Base-by-base conservation (phyloP, 108 stramenopile genomes). In the Cylindrotheca fusiformis region DNA sequence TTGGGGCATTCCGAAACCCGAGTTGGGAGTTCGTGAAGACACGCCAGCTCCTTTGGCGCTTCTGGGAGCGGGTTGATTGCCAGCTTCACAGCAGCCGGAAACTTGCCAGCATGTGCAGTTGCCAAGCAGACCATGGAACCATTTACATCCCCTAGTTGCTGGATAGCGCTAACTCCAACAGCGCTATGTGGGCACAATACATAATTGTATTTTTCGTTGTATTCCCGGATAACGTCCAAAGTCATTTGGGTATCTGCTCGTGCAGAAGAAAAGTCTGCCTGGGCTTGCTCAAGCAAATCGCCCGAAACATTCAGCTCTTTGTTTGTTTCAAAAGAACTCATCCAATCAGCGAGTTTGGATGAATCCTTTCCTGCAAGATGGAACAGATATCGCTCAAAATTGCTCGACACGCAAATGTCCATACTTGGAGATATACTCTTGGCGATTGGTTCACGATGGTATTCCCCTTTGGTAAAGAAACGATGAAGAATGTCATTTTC, bases 401-500 rank as follows among this genome's bases (percentile, higher is more conserved):
- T 99, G 47, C 90, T 93, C 29, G 91, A 93, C 0, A 99, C 96
- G 60, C 96, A 99, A 68, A 99, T 98, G 68, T 99, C 98, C 98
- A 99, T 99, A 17, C 85, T 88, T 14, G 98, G 98, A 20, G 93
- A 84, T 28, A 98, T 88, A 17, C 95, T 94, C 64, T 91, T 59
- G 41, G 78, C 77, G 68, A 96, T 93, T 4, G 70, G 68, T 47
- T 91, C 85, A 48, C 94, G 73, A 55, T 94, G 90, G 75, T 99
- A 99, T 65, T 95, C 82, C 28, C 98, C 98, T 49, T 80, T 83
- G 31, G 84, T 82, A 72, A 99, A 97, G 78, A 99, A 99, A 32
- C 96, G 86, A 68, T 97, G 96, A 30, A 99, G 89, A 64, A 99
- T 98, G 63, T 99, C 97, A 75, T 99, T 99, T 74, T 96, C 98